These are phyloP conservation scores for Suillus spraguei DNA, from an alignment of 768 basidiomycete species.

Conservation along the genomic window DNA sequence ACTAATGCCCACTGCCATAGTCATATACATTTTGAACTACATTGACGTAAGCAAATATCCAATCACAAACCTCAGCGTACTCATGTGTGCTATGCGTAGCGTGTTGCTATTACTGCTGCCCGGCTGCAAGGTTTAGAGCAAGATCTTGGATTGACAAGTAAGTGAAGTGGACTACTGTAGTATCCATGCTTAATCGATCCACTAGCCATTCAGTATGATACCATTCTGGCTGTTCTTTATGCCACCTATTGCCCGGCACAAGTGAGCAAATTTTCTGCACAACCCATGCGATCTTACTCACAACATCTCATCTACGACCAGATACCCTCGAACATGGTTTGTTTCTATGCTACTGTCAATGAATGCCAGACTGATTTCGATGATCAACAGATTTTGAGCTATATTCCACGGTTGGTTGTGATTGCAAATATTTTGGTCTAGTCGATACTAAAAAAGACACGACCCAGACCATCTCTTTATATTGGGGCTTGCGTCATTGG, in stretches of 20 bases:
- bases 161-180: background rate
- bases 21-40: no score
- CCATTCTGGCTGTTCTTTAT: constrained; percentile 54
- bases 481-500: constrained; percentile 60
- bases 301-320: constrained; percentile 20
- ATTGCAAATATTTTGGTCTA: background rate
- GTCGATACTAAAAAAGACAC: background rate
- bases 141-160: constrained; percentile 40
- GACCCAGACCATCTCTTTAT: constrained; percentile 57
- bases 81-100: constrained; percentile 23
- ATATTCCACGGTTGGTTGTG: constrained; percentile 48
- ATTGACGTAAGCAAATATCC: no score
- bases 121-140: constrained; percentile 41
- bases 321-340: constrained; percentile 68
- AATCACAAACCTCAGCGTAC: background rate
- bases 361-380: background rate
- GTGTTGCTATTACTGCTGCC: constrained; percentile 41
- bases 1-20: constrained; percentile 31
- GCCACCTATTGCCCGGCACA: constrained; percentile 62
- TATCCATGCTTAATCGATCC: background rate
- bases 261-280: background rate
- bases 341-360: constrained; percentile 9
- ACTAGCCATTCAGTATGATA: constrained; percentile 54
- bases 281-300: background rate
- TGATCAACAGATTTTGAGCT: constrained; percentile 52